Base-by-base conservation (phyloP, 2,329 filamentous ascomycete genomes). In the Pestalotiopsis sp. region DNA sequence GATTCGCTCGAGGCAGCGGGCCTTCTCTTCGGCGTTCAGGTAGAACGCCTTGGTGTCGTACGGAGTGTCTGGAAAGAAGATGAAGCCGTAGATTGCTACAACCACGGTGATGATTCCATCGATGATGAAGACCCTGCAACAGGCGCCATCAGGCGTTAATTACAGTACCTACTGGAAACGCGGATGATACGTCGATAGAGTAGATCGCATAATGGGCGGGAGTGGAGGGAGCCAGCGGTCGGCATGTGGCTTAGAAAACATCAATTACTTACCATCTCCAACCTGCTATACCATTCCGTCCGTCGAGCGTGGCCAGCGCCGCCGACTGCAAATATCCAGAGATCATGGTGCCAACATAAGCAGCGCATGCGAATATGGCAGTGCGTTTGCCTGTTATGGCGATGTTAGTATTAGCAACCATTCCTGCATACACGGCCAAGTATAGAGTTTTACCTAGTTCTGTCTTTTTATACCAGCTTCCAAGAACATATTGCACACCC, bases 331-430 rank as follows among this genome's bases (percentile, higher is more conserved):
- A 81, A 71, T 86, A 86, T 0, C 88, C 88, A 1, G 84, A 84
- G 67, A 90, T 88, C 83, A 90, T 87, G 0, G 85, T 89, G 0
- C 89, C 89, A 0, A 86, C 86, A 1, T 90, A 81, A 0, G 88
- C 89, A 12, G 87, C 88, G 0, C 87, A 83, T 1, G 87, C 90
- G 74, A 91, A 92, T 63, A 92, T 86, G 61, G 87, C 89, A 4
- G 84, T 87, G 1, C 90, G 84, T 75, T 91, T 91, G 0, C 87
- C 64, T 66, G 56, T 57, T 4, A 23, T 20, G 17, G 13, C 9
- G 14, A 36, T 66, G 13, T 14, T 20, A 66, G n/a, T 38, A 20
- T 31, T 17, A 23, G 9, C 4, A 14, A 36, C 27, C 12, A 20
- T 17, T 12, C 20, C n/a, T 20, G 13, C 20, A 6, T 4, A 45